Evolutionary conservation across 352 stramenopile species (phyloP).

Genomic region (Phytophthora meadii): DNA sequence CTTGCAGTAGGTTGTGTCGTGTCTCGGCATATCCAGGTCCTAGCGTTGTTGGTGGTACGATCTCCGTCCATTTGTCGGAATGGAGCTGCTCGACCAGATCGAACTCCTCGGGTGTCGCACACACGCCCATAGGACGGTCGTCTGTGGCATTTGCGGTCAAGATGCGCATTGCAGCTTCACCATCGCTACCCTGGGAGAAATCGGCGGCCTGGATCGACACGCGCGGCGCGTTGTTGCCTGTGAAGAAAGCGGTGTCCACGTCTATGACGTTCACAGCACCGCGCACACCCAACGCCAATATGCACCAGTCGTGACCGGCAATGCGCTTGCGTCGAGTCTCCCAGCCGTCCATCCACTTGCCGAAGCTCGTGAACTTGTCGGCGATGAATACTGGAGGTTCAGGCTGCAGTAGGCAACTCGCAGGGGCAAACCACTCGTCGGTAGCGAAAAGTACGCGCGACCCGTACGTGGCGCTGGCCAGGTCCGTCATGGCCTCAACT

Average conservation of each 20-base stretch:
- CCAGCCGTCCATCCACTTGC: slow-evolving; percentile 97
- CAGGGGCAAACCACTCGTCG: slow-evolving; percentile 93
- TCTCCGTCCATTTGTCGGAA: slow-evolving; percentile 68
- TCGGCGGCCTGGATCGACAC: slow-evolving; percentile 90
- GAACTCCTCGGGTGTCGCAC: slow-evolving; percentile 49
- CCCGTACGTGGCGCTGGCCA: slow-evolving; percentile 66
- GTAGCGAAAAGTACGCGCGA: slow-evolving; percentile 91
- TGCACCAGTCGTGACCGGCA: slow-evolving; percentile 91
- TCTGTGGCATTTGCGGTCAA: slow-evolving; percentile 48
- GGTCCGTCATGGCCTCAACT: slow-evolving; percentile 58
- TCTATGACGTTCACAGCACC: slow-evolving; percentile 68
- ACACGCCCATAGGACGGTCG: slow-evolving; percentile 63
- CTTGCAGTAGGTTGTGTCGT: slow-evolving; percentile 86
- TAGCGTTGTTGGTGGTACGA: slow-evolving; percentile 60
- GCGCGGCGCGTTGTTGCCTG: slow-evolving; percentile 89
- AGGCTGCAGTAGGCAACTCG: slow-evolving; percentile 84
- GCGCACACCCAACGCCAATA: slow-evolving; percentile 89
- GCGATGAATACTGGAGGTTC: slow-evolving; percentile 87
- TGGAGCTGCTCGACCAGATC: slow-evolving; percentile 54
- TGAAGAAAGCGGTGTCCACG: slow-evolving; percentile 96
- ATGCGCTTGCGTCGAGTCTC: slow-evolving; percentile 92
- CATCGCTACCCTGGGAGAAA: slow-evolving; percentile 35
- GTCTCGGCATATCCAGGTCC: slow-evolving; percentile 86
- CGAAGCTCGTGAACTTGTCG: slow-evolving; percentile 92
- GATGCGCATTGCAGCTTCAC: slow-evolving; percentile 43